phyloP scores from a whole-genome alignment of 768 basidiomycete genomes.

The Lanmaoa pseudosensibilis region DNA sequence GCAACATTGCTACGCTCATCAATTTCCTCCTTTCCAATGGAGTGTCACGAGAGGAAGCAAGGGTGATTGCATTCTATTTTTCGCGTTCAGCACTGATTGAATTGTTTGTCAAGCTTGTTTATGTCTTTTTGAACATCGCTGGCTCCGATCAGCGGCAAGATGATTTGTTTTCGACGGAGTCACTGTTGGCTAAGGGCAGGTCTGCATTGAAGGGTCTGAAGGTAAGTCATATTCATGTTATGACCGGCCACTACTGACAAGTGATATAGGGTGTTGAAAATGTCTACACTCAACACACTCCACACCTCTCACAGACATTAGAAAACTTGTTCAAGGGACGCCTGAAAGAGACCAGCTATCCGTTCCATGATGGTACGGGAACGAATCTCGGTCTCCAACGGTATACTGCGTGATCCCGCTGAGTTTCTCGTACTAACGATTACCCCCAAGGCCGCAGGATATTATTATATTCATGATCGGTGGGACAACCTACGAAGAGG shows the following conservation, averaged over 20 bases:
- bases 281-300: constrained; percentile 96
- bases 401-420: constrained; percentile 35
- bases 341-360: constrained; percentile 85
- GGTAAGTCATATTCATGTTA: constrained; percentile 41
- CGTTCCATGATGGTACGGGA: constrained; percentile 77
- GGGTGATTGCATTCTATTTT: constrained; percentile 38
- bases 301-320: constrained; percentile 88
- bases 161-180: constrained; percentile 94
- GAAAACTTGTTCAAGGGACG: constrained; percentile 87
- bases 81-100: constrained; percentile 8
- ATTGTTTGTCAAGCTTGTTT: constrained; percentile 67
- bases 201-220: constrained; percentile 95
- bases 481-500: constrained; percentile 95
- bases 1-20: constrained; percentile 78
- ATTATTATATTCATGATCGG: constrained; percentile 97
- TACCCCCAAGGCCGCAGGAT: constrained; percentile 75
- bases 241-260: constrained; percentile 3
- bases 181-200: constrained; percentile 89
- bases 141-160: constrained; percentile 97
- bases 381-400: constrained; percentile 70
- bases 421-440: constrained; percentile 3
- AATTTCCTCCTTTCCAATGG: constrained; percentile 75
- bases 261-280: constrained; percentile 88
- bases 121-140: constrained; percentile 88
- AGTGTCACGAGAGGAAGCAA: constrained; percentile 72